Evolutionary conservation across 163 green algal species (phyloP), one percentile per base, ranked within the genome.

Genomic region (Scenedesmus sp.): DNA sequence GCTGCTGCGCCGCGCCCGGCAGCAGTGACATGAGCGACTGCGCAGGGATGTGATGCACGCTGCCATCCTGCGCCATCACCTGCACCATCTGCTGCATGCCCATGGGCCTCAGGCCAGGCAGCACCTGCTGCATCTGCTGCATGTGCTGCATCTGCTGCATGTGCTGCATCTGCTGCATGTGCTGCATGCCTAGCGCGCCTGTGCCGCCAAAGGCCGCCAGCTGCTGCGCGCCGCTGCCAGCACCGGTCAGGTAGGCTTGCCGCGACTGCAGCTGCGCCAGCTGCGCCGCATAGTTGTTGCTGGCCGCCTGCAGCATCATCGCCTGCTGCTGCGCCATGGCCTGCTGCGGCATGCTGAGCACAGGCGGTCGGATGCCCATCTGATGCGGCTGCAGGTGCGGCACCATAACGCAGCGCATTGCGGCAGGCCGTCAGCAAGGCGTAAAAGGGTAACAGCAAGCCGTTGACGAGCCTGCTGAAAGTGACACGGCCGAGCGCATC

Each of bases 51-150:
- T 86, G 87, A 76, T 91, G 87, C 76, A 91, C 76, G 54, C n/a
- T 91, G 76, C 87, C 87, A 26, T 91, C 87, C 81, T 86, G 70
- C 2, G 59, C 74, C 54, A 91, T 64, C 23, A 91, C 87, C 34
- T 91, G 87, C 76, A 91, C 56, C 87, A 91, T 91, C 20, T 85
- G 70, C 87, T 86, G 73, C 73, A 85, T 76, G 5, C 87, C 56
- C 34, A 84, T 67, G 18, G 86, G 86, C 67, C 70, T 46, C 64
- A 73, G 18, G 64, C 56, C 46, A 85, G 67, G 67, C 70, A 90
- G 64, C 12, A 67, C 86, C 54, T 54, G 20, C 67, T 73, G 46
- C 77, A 84, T 23, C 77, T 84, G n/a, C n/a, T n/a, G n/a, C n/a
- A n/a, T n/a, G n/a, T n/a, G n/a, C n/a, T n/a, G n/a, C n/a, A n/a